These are phyloP conservation scores for Wickerhamiella cacticola DNA, from an alignment of 805 yeast species.

Conservation along the genomic window DNA sequence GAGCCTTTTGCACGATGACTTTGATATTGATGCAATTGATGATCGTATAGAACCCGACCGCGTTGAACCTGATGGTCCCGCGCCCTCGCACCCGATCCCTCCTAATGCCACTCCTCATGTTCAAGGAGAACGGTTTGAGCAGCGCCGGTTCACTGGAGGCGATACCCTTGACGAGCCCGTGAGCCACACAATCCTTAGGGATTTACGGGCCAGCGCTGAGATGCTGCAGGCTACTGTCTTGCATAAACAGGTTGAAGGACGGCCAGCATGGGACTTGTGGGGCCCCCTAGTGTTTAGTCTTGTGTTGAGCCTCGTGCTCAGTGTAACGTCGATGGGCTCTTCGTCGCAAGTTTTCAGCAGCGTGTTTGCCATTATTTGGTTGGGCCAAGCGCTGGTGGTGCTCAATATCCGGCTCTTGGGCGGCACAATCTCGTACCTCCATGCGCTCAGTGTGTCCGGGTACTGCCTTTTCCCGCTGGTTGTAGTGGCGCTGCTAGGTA, in stretches of 20 bases:
- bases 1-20: slow-evolving; percentile 13
- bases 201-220: slow-evolving; percentile 35
- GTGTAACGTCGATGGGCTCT: slow-evolving; percentile 32
- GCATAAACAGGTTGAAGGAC: slow-evolving; percentile 25
- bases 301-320: slow-evolving; percentile 41
- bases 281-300: slow-evolving; percentile 59
- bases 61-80: slow-evolving; percentile 2
- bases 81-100: slow-evolving; percentile 4
- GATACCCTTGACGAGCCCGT: slow-evolving; percentile 67
- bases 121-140: slow-evolving; percentile 30
- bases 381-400: slow-evolving; percentile 48
- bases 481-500: slow-evolving; percentile 39
- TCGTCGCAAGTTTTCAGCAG: slow-evolving; percentile 51
- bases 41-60: slow-evolving; percentile 15
- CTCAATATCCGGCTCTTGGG: slow-evolving; percentile 53
- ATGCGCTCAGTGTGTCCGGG: slow-evolving; percentile 58
- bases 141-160: slow-evolving; percentile 46
- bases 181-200: slow-evolving; percentile 40
- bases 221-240: slow-evolving; percentile 36
- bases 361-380: slow-evolving; percentile 51
- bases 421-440: slow-evolving; percentile 50
- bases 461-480: slow-evolving; percentile 58
- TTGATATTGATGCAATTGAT: slow-evolving; percentile 13
- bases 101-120: not conserved
- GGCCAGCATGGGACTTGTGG: slow-evolving; percentile 36